Base-by-base conservation (phyloP, 306 rosid species). In the Acacia confusa region DNA sequence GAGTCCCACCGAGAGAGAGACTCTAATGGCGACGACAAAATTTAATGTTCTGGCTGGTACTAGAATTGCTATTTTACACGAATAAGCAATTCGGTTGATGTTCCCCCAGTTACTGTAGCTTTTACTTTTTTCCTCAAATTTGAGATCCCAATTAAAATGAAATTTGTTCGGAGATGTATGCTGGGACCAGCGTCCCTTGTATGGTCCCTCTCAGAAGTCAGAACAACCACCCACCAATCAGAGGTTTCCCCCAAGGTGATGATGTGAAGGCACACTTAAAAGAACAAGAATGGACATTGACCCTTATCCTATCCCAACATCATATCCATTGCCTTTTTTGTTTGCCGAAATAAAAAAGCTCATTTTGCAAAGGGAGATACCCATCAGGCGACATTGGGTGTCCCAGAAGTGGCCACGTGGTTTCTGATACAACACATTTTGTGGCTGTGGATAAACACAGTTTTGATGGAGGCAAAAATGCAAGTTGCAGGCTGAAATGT, bases 381-480 rank as follows among this genome's bases (percentile, higher is more conserved):
- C 44, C 48, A 11, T 38, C 27, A 14, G 66, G 60, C 85, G 80
- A 79, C 44, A 22, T 55, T 55, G 60, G 36, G 79, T 14, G 72
- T 81, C 53, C 61, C n/a, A 61, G 72, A 24, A 24, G 13, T 36
- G 72, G 82, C 89, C 89, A 86, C 91, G 86, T 72, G 38, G 45
- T 36, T 70, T 80, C 19, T 75, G 34, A 74, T 70, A 27, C 47
- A 34, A 27, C 47, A 43, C 43, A 57, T 80, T 20, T 25, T 72
- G 61, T 84, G 87, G 87, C 45, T 52, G 84, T 83, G 86, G 81
- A 76, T 83, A 50, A 75, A 78, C 57, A 32, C 19, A 61, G 45
- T 55, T 63, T 74, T 83, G 76, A 44, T 30, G 79, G 77, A 72
- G 72, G 45, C 72, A 58, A 60, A 28, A 27, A 66, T 20, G 60